A percentile compares a stretch with the other conserved stretches of the same genome.
phyloP scores from a whole-genome alignment of 768 basidiomycete species.

The Termitomyces sp. region DNA sequence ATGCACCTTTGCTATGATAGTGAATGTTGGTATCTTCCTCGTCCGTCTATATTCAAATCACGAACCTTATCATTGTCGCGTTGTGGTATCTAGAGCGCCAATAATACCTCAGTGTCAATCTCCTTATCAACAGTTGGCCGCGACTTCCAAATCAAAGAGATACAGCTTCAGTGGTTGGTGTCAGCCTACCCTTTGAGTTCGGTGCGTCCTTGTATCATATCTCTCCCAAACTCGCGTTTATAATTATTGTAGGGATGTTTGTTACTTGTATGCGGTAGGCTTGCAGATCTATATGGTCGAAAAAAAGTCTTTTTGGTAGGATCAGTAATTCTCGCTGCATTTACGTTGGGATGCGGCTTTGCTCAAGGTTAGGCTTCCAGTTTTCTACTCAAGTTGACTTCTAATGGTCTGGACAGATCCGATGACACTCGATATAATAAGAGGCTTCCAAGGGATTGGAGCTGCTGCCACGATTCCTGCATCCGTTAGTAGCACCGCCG shows the following conservation, averaged over 20 bases:
- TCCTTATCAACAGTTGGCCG: conserved; percentile 46
- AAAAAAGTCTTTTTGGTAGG: conserved; percentile 64
- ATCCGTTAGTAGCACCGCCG: conserved; percentile 37
- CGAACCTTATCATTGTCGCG: background rate
- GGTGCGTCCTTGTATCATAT: conserved; percentile 24
- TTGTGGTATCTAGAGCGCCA: conserved; percentile 25
- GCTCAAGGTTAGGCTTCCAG: conserved; percentile 32
- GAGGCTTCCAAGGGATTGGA: conserved; percentile 80
- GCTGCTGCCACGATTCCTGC: conserved; percentile 72
- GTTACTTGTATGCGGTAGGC: conserved; percentile 68
- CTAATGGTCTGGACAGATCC: conserved; percentile 33
- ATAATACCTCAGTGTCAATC: conserved; percentile 43
- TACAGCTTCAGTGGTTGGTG: conserved; percentile 59
- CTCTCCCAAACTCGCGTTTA: background rate
- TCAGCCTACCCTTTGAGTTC: conserved; percentile 66
- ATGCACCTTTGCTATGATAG: conserved; percentile 21
- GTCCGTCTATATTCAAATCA: background rate
- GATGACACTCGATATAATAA: conserved; percentile 58
- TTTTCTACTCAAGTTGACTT: background rate
- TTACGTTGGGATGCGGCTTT: conserved; percentile 64
- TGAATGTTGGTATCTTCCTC: conserved; percentile 14
- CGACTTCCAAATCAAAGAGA: conserved; percentile 42
- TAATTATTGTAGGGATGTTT: conserved; percentile 55
- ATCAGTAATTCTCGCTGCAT: conserved; percentile 42
- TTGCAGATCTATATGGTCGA: conserved; percentile 77